phyloP scores from a whole-genome alignment of 176 grass and related monocot species.

The Hyparrhenia diplandra region DNA sequence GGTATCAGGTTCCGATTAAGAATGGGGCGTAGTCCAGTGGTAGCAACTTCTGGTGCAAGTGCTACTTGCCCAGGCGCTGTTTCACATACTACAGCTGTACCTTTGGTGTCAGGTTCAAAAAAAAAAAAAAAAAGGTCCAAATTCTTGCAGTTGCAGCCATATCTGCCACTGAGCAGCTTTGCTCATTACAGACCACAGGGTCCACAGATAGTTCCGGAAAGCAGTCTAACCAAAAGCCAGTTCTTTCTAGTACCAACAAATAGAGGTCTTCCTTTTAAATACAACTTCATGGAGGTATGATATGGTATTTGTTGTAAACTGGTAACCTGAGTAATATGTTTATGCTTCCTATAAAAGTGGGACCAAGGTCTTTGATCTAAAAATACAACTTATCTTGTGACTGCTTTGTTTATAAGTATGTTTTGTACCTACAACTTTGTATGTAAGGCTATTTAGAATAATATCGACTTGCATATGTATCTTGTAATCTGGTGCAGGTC shows the following conservation, averaged over 20 bases:
- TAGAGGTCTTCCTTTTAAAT: not conserved
- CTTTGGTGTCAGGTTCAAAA: no score
- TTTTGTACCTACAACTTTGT: not conserved
- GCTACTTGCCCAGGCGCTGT: not conserved
- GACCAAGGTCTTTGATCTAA: not conserved
- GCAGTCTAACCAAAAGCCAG: not conserved
- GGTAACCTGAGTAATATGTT: no score
- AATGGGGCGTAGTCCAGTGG: not conserved
- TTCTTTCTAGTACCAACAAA: not conserved
- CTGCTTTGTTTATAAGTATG: not conserved
- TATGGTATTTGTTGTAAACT: not conserved
- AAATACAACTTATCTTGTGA: not conserved
- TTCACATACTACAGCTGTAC: no score
- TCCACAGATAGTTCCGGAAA: not conserved
- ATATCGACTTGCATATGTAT: not conserved
- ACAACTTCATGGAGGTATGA: not conserved
- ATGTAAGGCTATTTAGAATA: not conserved
- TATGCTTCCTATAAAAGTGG: no score
- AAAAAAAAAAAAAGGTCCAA: not conserved
- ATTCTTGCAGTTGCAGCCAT: not conserved
- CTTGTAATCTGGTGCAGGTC: conserved; percentile 43
- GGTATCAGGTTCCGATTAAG: not conserved
- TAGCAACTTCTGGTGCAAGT: not conserved
- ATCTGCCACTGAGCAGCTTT: not conserved
- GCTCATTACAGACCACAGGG: not conserved